Conservation (phyloP, 805 yeast genomes). For the Wickerhamiella kurtzmanii region DNA sequence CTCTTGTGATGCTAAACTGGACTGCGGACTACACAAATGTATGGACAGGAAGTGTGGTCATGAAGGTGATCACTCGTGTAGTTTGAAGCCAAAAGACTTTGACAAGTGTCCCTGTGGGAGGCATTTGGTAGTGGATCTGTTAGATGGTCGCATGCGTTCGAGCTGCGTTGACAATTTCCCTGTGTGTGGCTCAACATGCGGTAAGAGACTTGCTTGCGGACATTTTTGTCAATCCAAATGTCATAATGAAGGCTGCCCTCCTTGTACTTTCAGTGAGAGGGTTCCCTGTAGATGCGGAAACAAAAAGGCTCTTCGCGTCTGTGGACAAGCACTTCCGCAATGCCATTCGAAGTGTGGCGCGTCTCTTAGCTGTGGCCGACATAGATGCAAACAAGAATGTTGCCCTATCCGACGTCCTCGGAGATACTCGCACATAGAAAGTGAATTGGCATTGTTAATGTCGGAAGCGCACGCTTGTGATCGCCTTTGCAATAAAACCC, state of each 20-base stretch:
- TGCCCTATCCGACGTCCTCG: constrained; percentile 5
- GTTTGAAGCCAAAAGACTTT: constrained; percentile 5
- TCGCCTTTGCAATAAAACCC: background rate
- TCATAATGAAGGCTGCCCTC: constrained; percentile 10
- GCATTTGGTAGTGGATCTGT: background rate
- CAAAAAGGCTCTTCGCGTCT: background rate
- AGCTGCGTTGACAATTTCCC: constrained; percentile 12
- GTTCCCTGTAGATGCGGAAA: constrained; percentile 8
- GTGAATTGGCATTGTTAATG: too few species aligned
- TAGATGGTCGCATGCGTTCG: constrained; percentile 2
- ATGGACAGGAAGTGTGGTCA: constrained; percentile 7
- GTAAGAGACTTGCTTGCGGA: constrained; percentile 9
- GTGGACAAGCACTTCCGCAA: constrained; percentile 4
- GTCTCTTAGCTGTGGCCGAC: constrained; percentile 9
- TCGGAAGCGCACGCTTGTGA: constrained; percentile 1
- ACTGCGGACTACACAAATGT: constrained; percentile 15
- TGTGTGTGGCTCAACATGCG: constrained; percentile 10
- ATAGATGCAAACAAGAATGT: constrained; percentile 9
- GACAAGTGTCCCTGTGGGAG: constrained; percentile 20
- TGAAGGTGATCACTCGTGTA: constrained; percentile 9
- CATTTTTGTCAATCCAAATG: constrained; percentile 9
- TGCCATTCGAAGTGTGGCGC: constrained; percentile 8
- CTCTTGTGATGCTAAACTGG: constrained; percentile 4
- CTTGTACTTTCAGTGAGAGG: constrained; percentile 2
- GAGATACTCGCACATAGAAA: background rate